Base-by-base conservation (phyloP, 129 eudicot species). In the Centrapalus pauciflorus region DNA sequence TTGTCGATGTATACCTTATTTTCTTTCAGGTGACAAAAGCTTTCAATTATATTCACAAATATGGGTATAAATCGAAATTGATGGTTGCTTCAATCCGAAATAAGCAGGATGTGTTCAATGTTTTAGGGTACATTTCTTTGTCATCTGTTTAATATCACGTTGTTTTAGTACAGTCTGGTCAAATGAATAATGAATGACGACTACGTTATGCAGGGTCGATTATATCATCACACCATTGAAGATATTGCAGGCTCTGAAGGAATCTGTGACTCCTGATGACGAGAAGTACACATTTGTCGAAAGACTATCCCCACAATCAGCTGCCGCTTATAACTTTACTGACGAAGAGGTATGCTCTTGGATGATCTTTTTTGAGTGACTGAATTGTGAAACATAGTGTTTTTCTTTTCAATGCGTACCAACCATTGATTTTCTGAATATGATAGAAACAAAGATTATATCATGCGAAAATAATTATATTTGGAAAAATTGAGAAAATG, bases 31-130 rank as follows among this genome's bases (percentile, higher is more conserved):
- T 89, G 61, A 89, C 95, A 52, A 94, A 89, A 81, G 79, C 99
- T 55, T 94, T 89, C 75, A 94, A 89, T 69, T 94, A 94, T 77
- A 89, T 94, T 65, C 97, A 94, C 78, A 94, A 86, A 69, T 75
- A 94, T 66, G 95, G 95, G 56, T 81, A 94, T 55, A 89, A 94
- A 71, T 82, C 99, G 27, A 94, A 89, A 80, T 28, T 94, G 72
- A 94, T 94, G 99, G 99, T 89, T 14, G 97, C 99, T 60, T 95
- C 99, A 16, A 82, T 94, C 50, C 87, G 99, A 26, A 94, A 94
- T 87, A 94, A 94, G 68, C 99, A 94, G 77, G 99, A 94, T 29
- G 79, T 94, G 25, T 89, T 82, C 79, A 87, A 83, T 61, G 84
- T 94, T 61, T 68, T 89, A 55, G 99, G 99, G 97, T 82, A 79